These are phyloP conservation scores for Hyphopichia burtonii DNA, from an alignment of 1,139 yeast genomes.

Conservation along the genomic window DNA sequence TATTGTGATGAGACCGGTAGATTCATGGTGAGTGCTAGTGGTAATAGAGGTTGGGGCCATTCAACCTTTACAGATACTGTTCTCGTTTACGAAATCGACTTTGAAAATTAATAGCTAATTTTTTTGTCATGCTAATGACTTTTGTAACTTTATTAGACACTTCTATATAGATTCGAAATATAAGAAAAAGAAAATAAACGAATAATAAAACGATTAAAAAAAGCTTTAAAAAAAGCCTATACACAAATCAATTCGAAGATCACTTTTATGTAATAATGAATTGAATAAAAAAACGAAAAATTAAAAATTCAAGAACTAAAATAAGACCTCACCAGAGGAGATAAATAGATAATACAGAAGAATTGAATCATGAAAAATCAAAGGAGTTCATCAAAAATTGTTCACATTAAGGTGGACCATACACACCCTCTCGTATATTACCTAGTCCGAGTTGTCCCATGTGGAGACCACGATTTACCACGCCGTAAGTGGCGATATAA, in stretches of 20 bases:
- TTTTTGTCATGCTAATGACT: neutral
- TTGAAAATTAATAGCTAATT: constrained; percentile 14
- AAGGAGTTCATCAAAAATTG: neutral
- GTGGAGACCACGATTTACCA: constrained; percentile 16
- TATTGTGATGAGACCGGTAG: constrained; percentile 83
- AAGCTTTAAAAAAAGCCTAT: neutral
- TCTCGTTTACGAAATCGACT: constrained; percentile 72
- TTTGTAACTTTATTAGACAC: neutral
- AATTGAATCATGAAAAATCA: neutral
- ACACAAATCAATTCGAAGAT: neutral
- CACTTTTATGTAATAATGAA: neutral
- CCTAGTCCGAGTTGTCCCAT: constrained; percentile 35
- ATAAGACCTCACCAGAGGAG: neutral
- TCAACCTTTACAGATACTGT: constrained; percentile 77
- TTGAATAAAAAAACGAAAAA: neutral
- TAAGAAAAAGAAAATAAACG: neutral
- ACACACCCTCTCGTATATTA: constrained; percentile 25
- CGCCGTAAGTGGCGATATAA: constrained; percentile 15
- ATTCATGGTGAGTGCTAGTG: constrained; percentile 88
- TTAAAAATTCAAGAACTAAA: neutral
- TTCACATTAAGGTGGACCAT: constrained; percentile 9
- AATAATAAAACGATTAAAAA: no score
- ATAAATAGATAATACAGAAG: neutral
- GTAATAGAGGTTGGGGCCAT: constrained; percentile 92
- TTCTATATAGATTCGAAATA: neutral